A percentile compares a stretch with the other conserved stretches of the same genome.
Evolutionary conservation across 306 rosid genomes (phyloP).

Genomic region (Neltuma alba): DNA sequence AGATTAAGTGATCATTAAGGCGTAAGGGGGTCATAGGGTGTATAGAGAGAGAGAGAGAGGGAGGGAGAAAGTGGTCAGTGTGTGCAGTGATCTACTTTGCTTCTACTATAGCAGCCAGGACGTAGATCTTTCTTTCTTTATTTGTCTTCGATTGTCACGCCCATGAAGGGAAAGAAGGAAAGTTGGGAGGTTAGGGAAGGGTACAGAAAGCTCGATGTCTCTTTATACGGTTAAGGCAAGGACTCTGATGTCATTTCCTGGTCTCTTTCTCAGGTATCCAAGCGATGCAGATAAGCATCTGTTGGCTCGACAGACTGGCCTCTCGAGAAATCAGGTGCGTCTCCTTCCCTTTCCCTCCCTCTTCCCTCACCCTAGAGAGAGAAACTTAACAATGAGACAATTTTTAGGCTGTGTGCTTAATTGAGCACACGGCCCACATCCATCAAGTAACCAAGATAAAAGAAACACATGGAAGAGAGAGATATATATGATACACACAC

Average conservation of each 20-base stretch:
- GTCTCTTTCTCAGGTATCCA: conserved; percentile 94
- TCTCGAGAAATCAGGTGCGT: conserved; percentile 87
- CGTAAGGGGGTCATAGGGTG: too few species aligned
- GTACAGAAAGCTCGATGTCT: conserved; percentile 54
- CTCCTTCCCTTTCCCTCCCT: conserved; percentile 29
- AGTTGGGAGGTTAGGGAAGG: conserved; percentile 37
- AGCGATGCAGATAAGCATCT: conserved; percentile 96
- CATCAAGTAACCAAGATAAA: too few species aligned
- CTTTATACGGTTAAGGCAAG: conserved; percentile 51
- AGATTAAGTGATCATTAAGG: conserved; percentile 10
- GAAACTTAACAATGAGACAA: conserved; percentile 25
- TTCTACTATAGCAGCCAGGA: conserved; percentile 36
- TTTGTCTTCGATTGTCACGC: conserved; percentile 67
- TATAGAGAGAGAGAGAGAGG: conserved; percentile 1
- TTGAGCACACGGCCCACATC: conserved; percentile 42
- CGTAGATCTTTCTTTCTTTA: conserved; percentile 33
- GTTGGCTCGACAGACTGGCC: conserved; percentile 90
- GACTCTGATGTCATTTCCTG: conserved; percentile 76
- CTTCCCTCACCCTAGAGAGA: neutral
- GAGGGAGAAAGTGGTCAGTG: conserved; percentile 19
- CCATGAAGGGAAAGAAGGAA: conserved; percentile 54
- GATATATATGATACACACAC: neutral
- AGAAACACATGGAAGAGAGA: neutral
- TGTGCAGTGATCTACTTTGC: conserved; percentile 33
- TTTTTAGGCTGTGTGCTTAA: conserved; percentile 13